Base-by-base conservation (phyloP, 495 filamentous ascomycete species). In the Glonium stellatum region DNA sequence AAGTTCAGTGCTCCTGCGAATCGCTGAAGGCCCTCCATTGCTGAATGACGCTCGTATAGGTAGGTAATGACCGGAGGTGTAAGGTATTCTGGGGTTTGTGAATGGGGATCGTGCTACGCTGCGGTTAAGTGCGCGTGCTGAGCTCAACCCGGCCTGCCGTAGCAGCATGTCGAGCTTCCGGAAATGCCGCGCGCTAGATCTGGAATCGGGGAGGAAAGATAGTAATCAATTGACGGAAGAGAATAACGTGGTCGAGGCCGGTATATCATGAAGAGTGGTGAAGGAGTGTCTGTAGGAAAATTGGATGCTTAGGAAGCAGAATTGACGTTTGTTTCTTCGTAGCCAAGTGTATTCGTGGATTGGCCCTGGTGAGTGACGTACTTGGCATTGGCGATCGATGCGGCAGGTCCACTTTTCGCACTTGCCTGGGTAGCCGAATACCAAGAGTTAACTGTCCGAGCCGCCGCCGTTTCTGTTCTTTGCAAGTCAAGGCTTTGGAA, bases 11-110 rank as follows among this genome's bases (percentile, higher is more conserved):
- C 65, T 57, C 50, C 51, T 58, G 4, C 18, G 19, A 36, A 54
- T 35, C 57, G 49, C 54, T 12, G 60, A 56, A 22, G 50, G 55
- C 8, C 61, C 49, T 18, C 60, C 57, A 63, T 61, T 64, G 54
- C 58, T 60, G 31, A 44, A 61, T n/a, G 58, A 60, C 8, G 58
- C 44, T 19, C 61, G 57, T 18, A 41, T 36, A 44, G 53, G 52
- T 31, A 51, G 25, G 18, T 23, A 5, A 10, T 47, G 37, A n/a
- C 51, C 13, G 4, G 34, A 18, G 12, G n/a, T 37, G 19, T 52
- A 56, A 23, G 48, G 53, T 18, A 39, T 18, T 23, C 47, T 62
- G 15, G n/a, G 15, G 36, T 51, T 25, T 12, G 10, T n/a, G 31
- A 55, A 25, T 0, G 31, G 27, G 10, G 52, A n/a, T 36, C 41